These are phyloP conservation scores for Colletotrichum ledebouriae DNA, from an alignment of 2,329 filamentous ascomycete species.

Conservation along the genomic window DNA sequence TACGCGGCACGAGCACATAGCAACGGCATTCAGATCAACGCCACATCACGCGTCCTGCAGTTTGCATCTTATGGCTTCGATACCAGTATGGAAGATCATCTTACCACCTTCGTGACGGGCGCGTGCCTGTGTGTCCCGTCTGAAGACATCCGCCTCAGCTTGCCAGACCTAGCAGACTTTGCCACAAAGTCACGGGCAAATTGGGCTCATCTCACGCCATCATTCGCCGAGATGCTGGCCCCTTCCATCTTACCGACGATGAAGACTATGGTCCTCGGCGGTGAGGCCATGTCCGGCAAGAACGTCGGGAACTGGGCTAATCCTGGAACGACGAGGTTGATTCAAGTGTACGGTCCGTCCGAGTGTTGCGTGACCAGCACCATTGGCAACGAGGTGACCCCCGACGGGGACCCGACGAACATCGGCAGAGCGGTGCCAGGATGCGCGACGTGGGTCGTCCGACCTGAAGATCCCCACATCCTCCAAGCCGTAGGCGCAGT, in stretches of 20 bases:
- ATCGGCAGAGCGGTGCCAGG: conserved; percentile 47
- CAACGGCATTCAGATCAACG: conserved; percentile 3
- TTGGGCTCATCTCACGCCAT: conserved; percentile 64
- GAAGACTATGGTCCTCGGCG: conserved; percentile 61
- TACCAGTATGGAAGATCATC: conserved; percentile 63
- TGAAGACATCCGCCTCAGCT: conserved; percentile 59
- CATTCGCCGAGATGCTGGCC: conserved; percentile 61
- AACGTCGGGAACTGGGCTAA: conserved; percentile 62
- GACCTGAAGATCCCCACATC: conserved; percentile 20
- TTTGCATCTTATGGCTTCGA: conserved; percentile 69
- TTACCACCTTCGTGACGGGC: conserved; percentile 67
- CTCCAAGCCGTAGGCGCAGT: conserved; percentile 39
- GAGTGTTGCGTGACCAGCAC: conserved; percentile 59
- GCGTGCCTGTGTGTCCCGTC: conserved; percentile 72
- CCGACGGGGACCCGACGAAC: conserved; percentile 57
- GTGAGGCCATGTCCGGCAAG: conserved; percentile 65
- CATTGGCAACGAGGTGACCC: conserved; percentile 49
- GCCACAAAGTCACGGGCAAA: conserved; percentile 51
- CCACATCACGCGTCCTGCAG: conserved; percentile 48
- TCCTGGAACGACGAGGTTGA: conserved; percentile 52
- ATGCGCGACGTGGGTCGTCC: conserved; percentile 41
- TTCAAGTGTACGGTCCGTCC: conserved; percentile 66
- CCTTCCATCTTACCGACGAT: conserved; percentile 59
- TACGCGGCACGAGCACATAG: conserved; percentile 38
- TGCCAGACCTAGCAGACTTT: conserved; percentile 48